Evolutionary conservation across 2,329 filamentous ascomycete species (phyloP).

Genomic region (Phaeosphaeriaceae sp.): DNA sequence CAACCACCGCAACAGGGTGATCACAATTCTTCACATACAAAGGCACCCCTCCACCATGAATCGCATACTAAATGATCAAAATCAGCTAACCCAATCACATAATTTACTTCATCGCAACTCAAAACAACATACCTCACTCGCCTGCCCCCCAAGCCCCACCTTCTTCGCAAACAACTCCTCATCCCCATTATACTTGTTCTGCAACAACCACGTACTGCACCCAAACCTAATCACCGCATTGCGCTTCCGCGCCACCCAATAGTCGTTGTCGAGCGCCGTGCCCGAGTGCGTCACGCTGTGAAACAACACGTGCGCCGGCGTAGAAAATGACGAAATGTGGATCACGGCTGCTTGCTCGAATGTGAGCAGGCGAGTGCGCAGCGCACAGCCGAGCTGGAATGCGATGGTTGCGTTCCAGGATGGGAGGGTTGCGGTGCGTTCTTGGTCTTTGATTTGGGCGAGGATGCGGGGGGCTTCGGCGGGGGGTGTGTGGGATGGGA

Average conservation of each 20-base stretch:
- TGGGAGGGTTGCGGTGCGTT: conserved; percentile 49
- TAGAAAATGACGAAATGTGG: conserved; percentile 65
- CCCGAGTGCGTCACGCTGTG: conserved; percentile 71
- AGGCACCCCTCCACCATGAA: conserved; percentile 78
- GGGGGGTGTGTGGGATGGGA: conserved; percentile 30
- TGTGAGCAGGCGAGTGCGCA: conserved; percentile 65
- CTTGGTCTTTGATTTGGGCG: conserved; percentile 47
- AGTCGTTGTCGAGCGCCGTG: conserved; percentile 72
- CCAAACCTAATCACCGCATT: conserved; percentile 74
- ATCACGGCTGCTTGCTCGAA: conserved; percentile 64
- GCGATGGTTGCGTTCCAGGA: conserved; percentile 67
- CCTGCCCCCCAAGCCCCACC: conserved; percentile 60
- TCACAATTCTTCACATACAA: conserved; percentile 73
- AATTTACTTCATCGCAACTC: neutral
- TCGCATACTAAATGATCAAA: conserved; percentile 64
- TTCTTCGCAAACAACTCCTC: conserved; percentile 70
- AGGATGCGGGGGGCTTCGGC: conserved; percentile 40
- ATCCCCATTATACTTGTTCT: conserved; percentile 68
- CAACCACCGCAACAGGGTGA: conserved; percentile 73
- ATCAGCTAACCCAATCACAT: neutral
- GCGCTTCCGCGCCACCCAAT: conserved; percentile 70
- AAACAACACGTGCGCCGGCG: conserved; percentile 66
- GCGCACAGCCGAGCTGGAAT: conserved; percentile 66
- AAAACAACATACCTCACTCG: conserved; percentile 47
- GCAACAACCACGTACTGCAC: conserved; percentile 71